Evolutionary conservation across 1,139 yeast genomes (phyloP), one percentile per base, ranked within the genome.

Genomic region (Pichia norvegensis): DNA sequence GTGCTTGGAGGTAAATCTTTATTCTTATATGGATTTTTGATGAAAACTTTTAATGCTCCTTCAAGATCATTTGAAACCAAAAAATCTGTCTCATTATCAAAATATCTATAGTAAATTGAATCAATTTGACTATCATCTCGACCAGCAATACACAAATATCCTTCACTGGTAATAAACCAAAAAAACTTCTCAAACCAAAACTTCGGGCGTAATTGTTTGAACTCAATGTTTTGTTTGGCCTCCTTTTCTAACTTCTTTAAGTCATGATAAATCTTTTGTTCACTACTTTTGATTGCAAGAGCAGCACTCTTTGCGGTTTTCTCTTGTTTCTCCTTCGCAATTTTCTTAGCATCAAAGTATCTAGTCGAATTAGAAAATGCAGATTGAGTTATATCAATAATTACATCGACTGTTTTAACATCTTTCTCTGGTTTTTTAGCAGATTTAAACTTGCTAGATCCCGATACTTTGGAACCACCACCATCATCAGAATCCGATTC

Each of bases 131-230:
- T 64, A 21, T 74, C 76, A 60, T 94, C 97, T 52, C 87, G 78
- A 1, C 97, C 97, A 42, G 92, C 88, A 43, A 92, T 64, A 52
- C 95, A 85, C 45, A 92, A 68, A 58, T 85, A 88, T 0, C 95
- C 95, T 61, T 92, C 97, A 52, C 82, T 81, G 0, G 95, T 76
- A 29, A 88, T 73, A 60, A 92, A 92, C 98, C 98, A 92, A 59
- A 72, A 80, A 62, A 84, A 92, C 63, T 92, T 92, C 60, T 92
- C 98, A 67, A 94, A 94, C 85, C 97, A 90, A 57, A 71, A 82
- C 41, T 87, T 86, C 6, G 78, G 74, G 43, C 97, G 73, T 29
- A 84, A 69, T 35, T 76, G 79, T 51, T 78, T 81, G 49, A 87
- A 69, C 29, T 57, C 63, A 22, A 55, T 51, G 14, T 53, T 52